Percentiles rank a stretch among this genome's conserved stretches.
These are phyloP conservation scores for Didymella glomerata DNA, from an alignment of 2,329 filamentous ascomycete species.

Conservation along the genomic window DNA sequence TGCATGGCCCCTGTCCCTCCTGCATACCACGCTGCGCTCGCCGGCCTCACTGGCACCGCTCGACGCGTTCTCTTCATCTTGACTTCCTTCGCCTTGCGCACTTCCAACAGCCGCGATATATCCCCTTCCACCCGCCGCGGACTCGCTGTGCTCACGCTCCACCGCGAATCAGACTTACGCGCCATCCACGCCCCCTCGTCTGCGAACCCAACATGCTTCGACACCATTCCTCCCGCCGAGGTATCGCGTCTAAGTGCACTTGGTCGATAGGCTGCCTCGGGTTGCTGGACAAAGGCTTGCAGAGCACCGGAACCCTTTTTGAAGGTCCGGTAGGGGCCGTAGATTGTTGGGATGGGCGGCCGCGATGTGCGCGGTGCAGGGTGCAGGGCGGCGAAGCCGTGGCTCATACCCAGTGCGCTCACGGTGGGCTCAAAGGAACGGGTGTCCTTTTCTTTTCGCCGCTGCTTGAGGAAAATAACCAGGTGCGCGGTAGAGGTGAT, in stretches of 20 bases:
- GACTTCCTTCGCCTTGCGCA: constrained; percentile 27
- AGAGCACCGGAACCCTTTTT: neutral
- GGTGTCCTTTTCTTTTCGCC: neutral
- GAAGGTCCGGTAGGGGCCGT: constrained; percentile 27
- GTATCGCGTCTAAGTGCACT: neutral
- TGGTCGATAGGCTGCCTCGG: neutral
- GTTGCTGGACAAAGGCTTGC: neutral
- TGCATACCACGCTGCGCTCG: constrained; percentile 26
- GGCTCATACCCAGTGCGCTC: constrained; percentile 34
- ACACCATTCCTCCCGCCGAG: neutral
- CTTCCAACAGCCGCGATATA: constrained; percentile 29
- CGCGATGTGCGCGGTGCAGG: constrained; percentile 11
- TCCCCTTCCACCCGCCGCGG: constrained; percentile 10
- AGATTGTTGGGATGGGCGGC: constrained; percentile 26
- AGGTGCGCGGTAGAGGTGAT: neutral
- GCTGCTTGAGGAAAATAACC: neutral
- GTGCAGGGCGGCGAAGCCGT: constrained; percentile 29
- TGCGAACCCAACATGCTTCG: constrained; percentile 24
- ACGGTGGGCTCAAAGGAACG: constrained; percentile 37
- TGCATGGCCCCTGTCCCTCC: neutral
- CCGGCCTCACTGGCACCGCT: constrained; percentile 28
- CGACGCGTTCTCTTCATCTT: constrained; percentile 30
- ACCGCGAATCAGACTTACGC: constrained; percentile 16
- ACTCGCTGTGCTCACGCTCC: constrained; percentile 20
- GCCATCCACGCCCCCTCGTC: constrained; percentile 26